Evolutionary conservation across 176 grass and related monocot species (phyloP).

Genomic region (Secale cereale): DNA sequence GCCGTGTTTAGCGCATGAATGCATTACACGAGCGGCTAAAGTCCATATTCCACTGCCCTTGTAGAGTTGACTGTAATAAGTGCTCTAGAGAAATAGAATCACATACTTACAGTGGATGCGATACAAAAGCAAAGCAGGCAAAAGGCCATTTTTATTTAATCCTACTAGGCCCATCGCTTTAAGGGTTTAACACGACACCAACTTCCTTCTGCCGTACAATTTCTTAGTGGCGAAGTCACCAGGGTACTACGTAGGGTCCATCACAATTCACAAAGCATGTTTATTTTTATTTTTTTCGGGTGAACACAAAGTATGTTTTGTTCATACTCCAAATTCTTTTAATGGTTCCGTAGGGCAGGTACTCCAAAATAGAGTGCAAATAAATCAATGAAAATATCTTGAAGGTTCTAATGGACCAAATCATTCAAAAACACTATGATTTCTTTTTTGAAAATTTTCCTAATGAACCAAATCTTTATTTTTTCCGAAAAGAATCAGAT

Average conservation of each 20-base stretch:
- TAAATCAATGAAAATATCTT: no score
- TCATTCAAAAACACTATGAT: no score
- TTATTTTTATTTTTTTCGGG: no score
- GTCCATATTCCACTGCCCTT: not conserved
- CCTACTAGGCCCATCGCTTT: not conserved
- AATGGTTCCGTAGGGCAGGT: no score
- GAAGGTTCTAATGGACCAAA: no score
- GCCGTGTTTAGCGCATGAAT: slow-evolving; percentile 6
- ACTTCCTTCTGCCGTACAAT: not conserved
- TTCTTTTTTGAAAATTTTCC: no score
- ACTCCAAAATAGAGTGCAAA: no score
- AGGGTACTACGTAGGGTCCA: not conserved
- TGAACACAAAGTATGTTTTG: not conserved
- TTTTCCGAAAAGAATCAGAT: no score
- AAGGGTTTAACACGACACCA: not conserved
- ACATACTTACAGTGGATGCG: not conserved
- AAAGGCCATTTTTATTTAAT: slow-evolving; percentile 9
- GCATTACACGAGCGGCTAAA: slow-evolving; percentile 24
- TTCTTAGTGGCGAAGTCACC: slow-evolving; percentile 49
- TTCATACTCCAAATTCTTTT: not conserved
- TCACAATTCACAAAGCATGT: not conserved
- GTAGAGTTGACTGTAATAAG: slow-evolving; percentile 5
- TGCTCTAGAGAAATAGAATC: not conserved
- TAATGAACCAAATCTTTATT: no score
- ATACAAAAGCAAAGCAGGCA: not conserved